These are phyloP conservation scores for Teratosphaeria gauchensis DNA, from an alignment of 2,329 filamentous ascomycete species.

Conservation along the genomic window DNA sequence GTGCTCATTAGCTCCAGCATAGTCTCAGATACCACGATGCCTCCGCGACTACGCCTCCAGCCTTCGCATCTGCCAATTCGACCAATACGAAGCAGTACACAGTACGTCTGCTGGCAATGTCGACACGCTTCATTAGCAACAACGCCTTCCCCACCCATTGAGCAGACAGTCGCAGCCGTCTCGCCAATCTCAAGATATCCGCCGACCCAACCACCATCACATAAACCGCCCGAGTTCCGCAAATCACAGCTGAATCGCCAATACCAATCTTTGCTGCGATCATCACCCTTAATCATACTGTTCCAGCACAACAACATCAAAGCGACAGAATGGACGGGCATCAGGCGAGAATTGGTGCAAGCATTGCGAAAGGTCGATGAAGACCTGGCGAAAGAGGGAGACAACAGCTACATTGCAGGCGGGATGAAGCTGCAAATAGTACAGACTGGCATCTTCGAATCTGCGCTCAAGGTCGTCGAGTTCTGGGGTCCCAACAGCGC, in stretches of 20 bases:
- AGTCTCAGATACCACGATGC: slow-evolving; percentile 35
- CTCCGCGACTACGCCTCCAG: slow-evolving; percentile 41
- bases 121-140: slow-evolving; percentile 40
- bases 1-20: background rate
- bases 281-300: slow-evolving; percentile 73
- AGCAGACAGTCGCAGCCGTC: slow-evolving; percentile 36
- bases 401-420: slow-evolving; percentile 38
- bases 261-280: slow-evolving; percentile 80
- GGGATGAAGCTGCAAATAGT: slow-evolving; percentile 65
- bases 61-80: slow-evolving; percentile 24
- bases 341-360: slow-evolving; percentile 57
- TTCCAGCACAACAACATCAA: slow-evolving; percentile 74
- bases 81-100: slow-evolving; percentile 4
- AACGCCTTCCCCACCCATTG: slow-evolving; percentile 44
- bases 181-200: slow-evolving; percentile 42
- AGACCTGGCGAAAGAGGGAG: slow-evolving; percentile 52
- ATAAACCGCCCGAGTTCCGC: slow-evolving; percentile 74
- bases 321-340: slow-evolving; percentile 63
- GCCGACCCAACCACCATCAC: slow-evolving; percentile 71
- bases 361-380: slow-evolving; percentile 56
- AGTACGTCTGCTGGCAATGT: slow-evolving; percentile 29
- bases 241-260: slow-evolving; percentile 82
- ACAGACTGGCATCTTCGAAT: slow-evolving; percentile 79
- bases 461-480: slow-evolving; percentile 76
- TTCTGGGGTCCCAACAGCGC: slow-evolving; percentile 48